These are phyloP conservation scores for Melanomma pulvis-pyrius DNA, from an alignment of 495 filamentous ascomycete species.

Conservation along the genomic window DNA sequence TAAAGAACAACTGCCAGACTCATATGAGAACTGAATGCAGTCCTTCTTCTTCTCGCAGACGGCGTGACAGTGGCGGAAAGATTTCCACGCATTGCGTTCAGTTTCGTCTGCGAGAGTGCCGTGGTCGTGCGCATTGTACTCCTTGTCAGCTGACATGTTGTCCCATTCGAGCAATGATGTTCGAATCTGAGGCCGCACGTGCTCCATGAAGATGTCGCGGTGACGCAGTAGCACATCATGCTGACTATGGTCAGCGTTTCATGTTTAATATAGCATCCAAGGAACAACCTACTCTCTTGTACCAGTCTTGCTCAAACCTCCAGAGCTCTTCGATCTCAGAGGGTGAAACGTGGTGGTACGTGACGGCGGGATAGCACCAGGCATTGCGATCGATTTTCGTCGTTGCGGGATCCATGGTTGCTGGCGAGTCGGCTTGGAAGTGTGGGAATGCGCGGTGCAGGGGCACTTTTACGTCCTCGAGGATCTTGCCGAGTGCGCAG, in stretches of 20 bases:
- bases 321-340: slow-evolving; percentile 29
- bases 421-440: slow-evolving; percentile 32
- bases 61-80: slow-evolving; percentile 20
- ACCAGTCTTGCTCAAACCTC: slow-evolving; percentile 34
- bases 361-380: slow-evolving; percentile 34
- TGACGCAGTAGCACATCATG: slow-evolving; percentile 29
- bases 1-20: slow-evolving; percentile 5
- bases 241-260: slow-evolving; percentile 19
- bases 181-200: slow-evolving; percentile 22
- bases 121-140: slow-evolving; percentile 26
- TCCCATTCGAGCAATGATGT: slow-evolving; percentile 19
- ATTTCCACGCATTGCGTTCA: slow-evolving; percentile 27
- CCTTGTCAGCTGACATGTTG: slow-evolving; percentile 27
- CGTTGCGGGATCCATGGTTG: slow-evolving; percentile 24
- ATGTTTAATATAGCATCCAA: not conserved
- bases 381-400: slow-evolving; percentile 27
- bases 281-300: slow-evolving; percentile 24
- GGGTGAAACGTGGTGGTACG: slow-evolving; percentile 34
- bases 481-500: slow-evolving; percentile 31
- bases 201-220: slow-evolving; percentile 32
- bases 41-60: slow-evolving; percentile 25
- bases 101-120: not conserved
- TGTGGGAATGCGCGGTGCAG: slow-evolving; percentile 31
- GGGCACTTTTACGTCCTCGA: slow-evolving; percentile 33
- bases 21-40: slow-evolving; percentile 30